Conservation (phyloP, 2,329 filamentous ascomycete genomes). For the Huntiella abstrusa region DNA sequence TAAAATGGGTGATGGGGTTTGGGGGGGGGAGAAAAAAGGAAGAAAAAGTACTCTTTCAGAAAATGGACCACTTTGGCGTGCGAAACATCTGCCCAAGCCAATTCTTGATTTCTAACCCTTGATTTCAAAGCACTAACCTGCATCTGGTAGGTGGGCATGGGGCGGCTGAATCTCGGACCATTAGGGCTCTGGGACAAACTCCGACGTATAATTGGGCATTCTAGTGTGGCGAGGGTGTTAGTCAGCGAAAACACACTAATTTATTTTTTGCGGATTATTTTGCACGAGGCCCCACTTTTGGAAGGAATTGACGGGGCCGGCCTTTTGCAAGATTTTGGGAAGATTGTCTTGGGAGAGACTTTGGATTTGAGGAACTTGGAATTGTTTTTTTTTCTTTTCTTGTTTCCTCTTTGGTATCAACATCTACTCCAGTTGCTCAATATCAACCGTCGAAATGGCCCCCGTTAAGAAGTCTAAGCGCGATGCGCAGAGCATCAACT, state of each 20-base stretch:
- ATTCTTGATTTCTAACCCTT: constrained; percentile 19
- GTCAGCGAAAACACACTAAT: neutral
- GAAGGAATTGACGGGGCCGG: too few species aligned
- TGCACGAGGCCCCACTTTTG: constrained; percentile 5
- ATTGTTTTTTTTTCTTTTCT: too few species aligned
- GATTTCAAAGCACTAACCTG: constrained; percentile 34
- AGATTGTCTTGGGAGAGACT: constrained; percentile 2
- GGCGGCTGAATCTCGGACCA: constrained; percentile 19
- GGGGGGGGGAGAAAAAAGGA: constrained; percentile 13
- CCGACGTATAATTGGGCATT: constrained; percentile 16
- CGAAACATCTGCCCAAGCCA: constrained; percentile 10
- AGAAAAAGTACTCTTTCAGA: constrained; percentile 10
- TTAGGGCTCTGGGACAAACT: constrained; percentile 19
- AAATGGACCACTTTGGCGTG: constrained; percentile 11
- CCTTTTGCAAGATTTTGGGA: neutral
- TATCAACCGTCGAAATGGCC: constrained; percentile 39
- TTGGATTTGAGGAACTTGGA: neutral
- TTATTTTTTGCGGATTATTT: too few species aligned
- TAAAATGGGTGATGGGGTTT: constrained; percentile 17
- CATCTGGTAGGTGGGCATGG: constrained; percentile 6
- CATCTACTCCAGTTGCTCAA: constrained; percentile 14
- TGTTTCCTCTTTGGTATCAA: constrained; percentile 13
- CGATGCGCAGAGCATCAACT: constrained; percentile 57
- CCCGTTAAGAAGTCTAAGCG: constrained; percentile 68
- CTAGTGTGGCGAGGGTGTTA: neutral